Conservation (phyloP, 148 eudicot species). For the Chenopodium quinoa region DNA sequence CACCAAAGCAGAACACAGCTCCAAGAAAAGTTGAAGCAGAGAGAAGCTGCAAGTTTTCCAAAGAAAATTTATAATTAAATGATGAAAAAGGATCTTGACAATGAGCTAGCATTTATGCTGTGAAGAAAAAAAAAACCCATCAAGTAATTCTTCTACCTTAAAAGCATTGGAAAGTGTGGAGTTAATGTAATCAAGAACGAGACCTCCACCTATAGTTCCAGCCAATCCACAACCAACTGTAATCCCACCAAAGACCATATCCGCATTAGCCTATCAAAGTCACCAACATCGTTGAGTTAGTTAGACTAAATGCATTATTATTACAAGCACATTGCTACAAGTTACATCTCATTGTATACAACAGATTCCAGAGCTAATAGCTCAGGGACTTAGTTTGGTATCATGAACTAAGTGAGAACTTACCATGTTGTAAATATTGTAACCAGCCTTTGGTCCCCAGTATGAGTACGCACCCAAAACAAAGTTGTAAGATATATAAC, state of each 20-base stretch:
- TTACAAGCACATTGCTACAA: neutral
- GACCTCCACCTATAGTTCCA: slow-evolving; percentile 87
- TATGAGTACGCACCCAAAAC: slow-evolving; percentile 98
- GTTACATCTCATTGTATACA: neutral
- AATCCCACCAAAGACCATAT: slow-evolving; percentile 78
- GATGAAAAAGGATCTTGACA: neutral
- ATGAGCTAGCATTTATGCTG: neutral
- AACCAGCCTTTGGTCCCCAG: slow-evolving; percentile 99
- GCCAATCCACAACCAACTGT: slow-evolving; percentile 78
- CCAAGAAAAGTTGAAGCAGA: slow-evolving; percentile 71
- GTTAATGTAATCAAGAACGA: slow-evolving; percentile 61
- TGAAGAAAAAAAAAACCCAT: neutral
- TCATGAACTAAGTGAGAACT: slow-evolving; percentile 14
- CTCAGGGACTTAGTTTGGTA: neutral
- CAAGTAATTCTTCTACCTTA: slow-evolving; percentile 46
- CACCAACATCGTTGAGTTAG: neutral
- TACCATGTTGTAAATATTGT: slow-evolving; percentile 88
- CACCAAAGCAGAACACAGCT: slow-evolving; percentile 74
- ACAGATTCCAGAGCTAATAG: neutral
- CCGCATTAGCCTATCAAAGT: slow-evolving; percentile 63
- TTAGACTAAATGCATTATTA: neutral
- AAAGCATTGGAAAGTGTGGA: slow-evolving; percentile 88
- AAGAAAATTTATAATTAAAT: slow-evolving; percentile 7
- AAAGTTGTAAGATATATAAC: slow-evolving; percentile 87
- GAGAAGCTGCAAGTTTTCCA: slow-evolving; percentile 60